A percentile compares a stretch with the other conserved stretches of the same genome.
Evolutionary conservation across 2,329 filamentous ascomycete species (phyloP).

Genomic region (Lanzia echinophila): DNA sequence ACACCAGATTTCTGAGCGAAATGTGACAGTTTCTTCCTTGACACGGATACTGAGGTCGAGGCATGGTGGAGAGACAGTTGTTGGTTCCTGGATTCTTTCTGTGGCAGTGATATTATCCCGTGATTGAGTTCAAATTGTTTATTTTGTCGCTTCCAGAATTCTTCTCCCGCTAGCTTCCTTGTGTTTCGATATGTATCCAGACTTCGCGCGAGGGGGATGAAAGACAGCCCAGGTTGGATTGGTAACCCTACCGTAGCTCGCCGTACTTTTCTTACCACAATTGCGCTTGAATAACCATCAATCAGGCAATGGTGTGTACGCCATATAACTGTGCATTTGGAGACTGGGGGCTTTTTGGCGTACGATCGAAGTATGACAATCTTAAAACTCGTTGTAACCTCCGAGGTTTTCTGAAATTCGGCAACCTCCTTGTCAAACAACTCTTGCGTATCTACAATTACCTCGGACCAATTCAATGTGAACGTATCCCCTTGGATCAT

Average conservation of each 20-base stretch:
- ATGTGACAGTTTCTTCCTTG: background rate
- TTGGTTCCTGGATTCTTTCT: background rate
- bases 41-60: background rate
- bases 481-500: background rate
- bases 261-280: constrained; percentile 8
- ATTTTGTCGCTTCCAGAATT: constrained; percentile 4
- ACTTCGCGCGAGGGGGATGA: background rate
- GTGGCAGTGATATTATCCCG: background rate
- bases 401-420: background rate
- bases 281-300: constrained; percentile 27
- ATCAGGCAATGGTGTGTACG: constrained; percentile 31
- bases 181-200: background rate
- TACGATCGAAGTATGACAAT: background rate
- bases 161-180: background rate
- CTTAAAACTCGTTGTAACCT: background rate
- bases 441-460: background rate
- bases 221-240: background rate
- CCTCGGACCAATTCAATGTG: background rate
- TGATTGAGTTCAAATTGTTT: background rate
- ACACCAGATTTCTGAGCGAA: constrained; percentile 1
- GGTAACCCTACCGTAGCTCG: background rate
- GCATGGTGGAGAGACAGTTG: background rate
- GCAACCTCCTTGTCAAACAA: background rate
- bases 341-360: background rate
- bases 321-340: constrained; percentile 26